These are phyloP conservation scores for Albophoma yamanashiensis DNA, from an alignment of 2,329 filamentous ascomycete genomes.

Conservation along the genomic window DNA sequence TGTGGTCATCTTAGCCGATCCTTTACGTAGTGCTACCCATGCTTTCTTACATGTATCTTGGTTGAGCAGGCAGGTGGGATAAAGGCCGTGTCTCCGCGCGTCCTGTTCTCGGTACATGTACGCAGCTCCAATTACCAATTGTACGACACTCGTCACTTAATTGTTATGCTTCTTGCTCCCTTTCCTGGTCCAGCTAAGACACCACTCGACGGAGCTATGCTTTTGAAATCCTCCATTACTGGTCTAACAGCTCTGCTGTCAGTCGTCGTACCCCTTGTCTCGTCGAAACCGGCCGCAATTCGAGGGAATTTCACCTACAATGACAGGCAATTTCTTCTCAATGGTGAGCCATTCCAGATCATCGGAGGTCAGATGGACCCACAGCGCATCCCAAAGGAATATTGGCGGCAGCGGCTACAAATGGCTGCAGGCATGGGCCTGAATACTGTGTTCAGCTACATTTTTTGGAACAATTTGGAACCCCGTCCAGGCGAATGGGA, in stretches of 20 bases:
- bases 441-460: constrained; percentile 47
- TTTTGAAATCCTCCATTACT: background rate
- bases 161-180: background rate
- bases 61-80: background rate
- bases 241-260: background rate
- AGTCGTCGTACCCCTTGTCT: background rate
- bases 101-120: background rate
- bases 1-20: background rate
- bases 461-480: constrained; percentile 40
- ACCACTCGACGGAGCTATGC: background rate
- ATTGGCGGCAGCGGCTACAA: constrained; percentile 47
- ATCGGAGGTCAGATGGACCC: constrained; percentile 40
- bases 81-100: no score
- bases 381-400: constrained; percentile 33
- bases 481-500: constrained; percentile 27
- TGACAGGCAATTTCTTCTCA: constrained; percentile 1
- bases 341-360: constrained; percentile 14
- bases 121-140: background rate
- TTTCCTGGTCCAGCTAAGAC: background rate
- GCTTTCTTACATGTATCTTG: background rate
- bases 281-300: background rate
- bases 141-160: background rate
- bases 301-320: constrained; percentile 1
- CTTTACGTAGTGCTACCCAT: background rate
- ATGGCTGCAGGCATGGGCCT: constrained; percentile 81